Evolutionary conservation across 139 green algal species (phyloP).

Genomic region (Picochlorum sp.): DNA sequence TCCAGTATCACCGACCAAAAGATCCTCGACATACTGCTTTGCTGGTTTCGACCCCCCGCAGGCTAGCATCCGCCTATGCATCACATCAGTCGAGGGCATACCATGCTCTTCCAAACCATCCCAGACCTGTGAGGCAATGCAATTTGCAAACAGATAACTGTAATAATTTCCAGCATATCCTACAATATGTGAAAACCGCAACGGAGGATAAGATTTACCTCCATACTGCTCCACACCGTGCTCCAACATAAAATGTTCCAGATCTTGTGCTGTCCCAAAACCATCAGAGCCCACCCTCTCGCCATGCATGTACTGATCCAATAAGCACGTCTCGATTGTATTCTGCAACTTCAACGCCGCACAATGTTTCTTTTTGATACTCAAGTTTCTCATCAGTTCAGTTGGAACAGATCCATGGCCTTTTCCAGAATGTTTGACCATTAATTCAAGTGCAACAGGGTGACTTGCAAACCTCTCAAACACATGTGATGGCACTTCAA

Average conservation of each 20-base stretch:
- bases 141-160: conserved; percentile 67
- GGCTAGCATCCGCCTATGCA: conserved; percentile 19
- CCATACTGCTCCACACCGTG: not conserved
- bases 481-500: conserved; percentile 83
- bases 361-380: conserved; percentile 23
- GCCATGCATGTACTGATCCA: conserved; percentile 43
- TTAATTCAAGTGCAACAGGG: conserved; percentile 31
- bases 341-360: conserved; percentile 55
- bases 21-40: not conserved
- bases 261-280: not conserved
- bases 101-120: not conserved
- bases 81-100: conserved; percentile 10
- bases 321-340: conserved; percentile 30
- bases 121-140: conserved; percentile 59
- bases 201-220: conserved; percentile 15
- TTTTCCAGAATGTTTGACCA: conserved; percentile 1
- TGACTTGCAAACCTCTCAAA: conserved; percentile 67
- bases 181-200: conserved; percentile 62
- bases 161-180: conserved; percentile 80
- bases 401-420: conserved; percentile 18
- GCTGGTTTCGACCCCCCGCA: conserved; percentile 5
- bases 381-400: too few species aligned
- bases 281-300: conserved; percentile 4
- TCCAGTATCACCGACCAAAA: not conserved
- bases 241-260: conserved; percentile 7